Conservation (phyloP, 2,329 filamentous ascomycete species). For the Talaromyces sp. region DNA sequence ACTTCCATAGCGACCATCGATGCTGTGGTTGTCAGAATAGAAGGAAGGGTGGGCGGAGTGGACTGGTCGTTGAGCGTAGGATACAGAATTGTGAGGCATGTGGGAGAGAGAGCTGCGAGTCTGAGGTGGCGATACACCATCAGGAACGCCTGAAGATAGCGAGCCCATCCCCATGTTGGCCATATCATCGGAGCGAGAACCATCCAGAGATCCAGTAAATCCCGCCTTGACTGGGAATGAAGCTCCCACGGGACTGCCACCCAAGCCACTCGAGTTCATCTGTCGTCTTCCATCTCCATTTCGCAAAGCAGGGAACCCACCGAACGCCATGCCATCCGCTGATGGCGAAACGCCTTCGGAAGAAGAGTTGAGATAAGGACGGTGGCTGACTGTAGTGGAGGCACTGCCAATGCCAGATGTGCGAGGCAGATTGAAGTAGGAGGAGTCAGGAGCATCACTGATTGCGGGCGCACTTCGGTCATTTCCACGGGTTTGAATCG, state of each 20-base stretch:
- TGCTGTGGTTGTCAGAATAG: conserved; percentile 41
- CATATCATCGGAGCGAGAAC: conserved; percentile 33
- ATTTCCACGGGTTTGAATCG: conserved; percentile 58
- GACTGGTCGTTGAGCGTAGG: conserved; percentile 36
- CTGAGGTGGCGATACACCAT: conserved; percentile 31
- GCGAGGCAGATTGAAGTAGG: conserved; percentile 53
- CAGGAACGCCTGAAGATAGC: conserved; percentile 33
- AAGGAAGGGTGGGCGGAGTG: conserved; percentile 44
- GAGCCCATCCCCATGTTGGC: conserved; percentile 32
- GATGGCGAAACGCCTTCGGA: conserved; percentile 39
- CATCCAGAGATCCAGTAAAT: conserved; percentile 33
- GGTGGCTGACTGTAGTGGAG: conserved; percentile 28
- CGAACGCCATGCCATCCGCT: conserved; percentile 36
- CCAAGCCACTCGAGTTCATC: conserved; percentile 35
- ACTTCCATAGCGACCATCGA: conserved; percentile 33
- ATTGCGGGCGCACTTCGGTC: conserved; percentile 44
- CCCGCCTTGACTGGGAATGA: conserved; percentile 36
- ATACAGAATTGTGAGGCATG: conserved; percentile 38
- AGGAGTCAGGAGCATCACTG: conserved; percentile 48
- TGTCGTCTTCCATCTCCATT: conserved; percentile 38
- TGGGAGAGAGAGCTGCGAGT: conserved; percentile 35
- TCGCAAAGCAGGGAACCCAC: conserved; percentile 34
- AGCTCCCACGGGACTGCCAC: conserved; percentile 32
- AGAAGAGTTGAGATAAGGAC: conserved; percentile 36
- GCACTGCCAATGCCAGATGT: conserved; percentile 46